Base-by-base conservation (phyloP, 1,284 basidiomycete species). In the Puccinia horiana region DNA sequence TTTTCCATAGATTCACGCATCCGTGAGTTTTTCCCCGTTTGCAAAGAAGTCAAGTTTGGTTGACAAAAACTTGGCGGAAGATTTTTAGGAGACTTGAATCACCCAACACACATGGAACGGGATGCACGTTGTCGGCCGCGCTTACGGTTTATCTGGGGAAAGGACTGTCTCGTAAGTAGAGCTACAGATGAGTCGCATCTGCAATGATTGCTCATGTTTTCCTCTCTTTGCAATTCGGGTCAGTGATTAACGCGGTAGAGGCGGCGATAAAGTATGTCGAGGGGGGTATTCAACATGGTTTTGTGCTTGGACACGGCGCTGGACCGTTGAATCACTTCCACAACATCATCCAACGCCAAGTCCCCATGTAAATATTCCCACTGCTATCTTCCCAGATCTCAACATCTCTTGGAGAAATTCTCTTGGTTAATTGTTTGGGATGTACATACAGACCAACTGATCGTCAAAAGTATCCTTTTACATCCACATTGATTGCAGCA, bases 311-410 rank as follows among this genome's bases (percentile, higher is more conserved):
- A 1, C 87, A 88, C 11, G 95, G 96, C 0, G 88, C 92, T 81
- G 95, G 95, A 0, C 95, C 96, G 0, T 89, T 98, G 29, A 94
- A 98, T 87, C 95, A 98, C 86, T 88, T 92, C 77, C 93, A 94
- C 85, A 88, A 90, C 0, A 88, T 92, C n/a, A 86, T 88, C 0
- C 87, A 85, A 14, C 88, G 90, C 0, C 85, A 88, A 2, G 86
- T 96, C 26, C 90, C 91, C 1, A 88, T 88, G 93, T 94, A 84
- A 65, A 65, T 40, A 6, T 29, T 52, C 11, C 12, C 49, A 12
- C 9, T 20, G 11, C 4, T 20, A 4, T 20, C 20, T 20, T 52
- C 6, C 44, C 8, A 44, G 16, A 8, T 44, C 44, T 44, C 44
- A n/a, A n/a, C n/a, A n/a, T 44, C 44, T 52, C 49, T 52, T 52